Evolutionary conservation across 202 grass and related monocot species (phyloP), one percentile per base, ranked within the genome.

Genomic region (Tripidium arundinaceum): DNA sequence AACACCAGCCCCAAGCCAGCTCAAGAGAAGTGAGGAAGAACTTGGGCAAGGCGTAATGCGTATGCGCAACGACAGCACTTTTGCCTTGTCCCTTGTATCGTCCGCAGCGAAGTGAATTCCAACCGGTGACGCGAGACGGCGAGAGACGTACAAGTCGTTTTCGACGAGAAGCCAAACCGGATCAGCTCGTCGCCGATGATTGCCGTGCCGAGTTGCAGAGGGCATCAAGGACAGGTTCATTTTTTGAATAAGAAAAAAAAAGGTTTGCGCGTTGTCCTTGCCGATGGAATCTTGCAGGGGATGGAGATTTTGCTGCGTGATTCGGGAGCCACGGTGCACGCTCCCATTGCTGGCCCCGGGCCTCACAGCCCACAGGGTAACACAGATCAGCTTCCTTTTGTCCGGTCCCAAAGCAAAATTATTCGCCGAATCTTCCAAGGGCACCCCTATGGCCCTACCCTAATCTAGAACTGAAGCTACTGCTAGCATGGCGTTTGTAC

Each of bases 311-410:
- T 4, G 66, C 57, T 15, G 15, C 18, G 45, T 10, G 79, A 82
- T 87, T n/a, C 57, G 43, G 43, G 27, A 41, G 85, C 72, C 79
- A 87, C 73, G 73, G 8, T 5, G 65, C 65, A 43, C 24, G 19
- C 57, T 78, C n/a, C 57, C 72, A 65, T 86, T 77, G 78, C 62
- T n/a, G n/a, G n/a, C n/a, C n/a, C n/a, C n/a, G n/a, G n/a, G n/a
- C n/a, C n/a, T n/a, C n/a, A n/a, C n/a, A n/a, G n/a, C n/a, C n/a
- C n/a, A n/a, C n/a, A n/a, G n/a, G n/a, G n/a, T n/a, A n/a, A n/a
- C n/a, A n/a, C n/a, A n/a, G n/a, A n/a, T n/a, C n/a, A n/a, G n/a
- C n/a, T n/a, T n/a, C n/a, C n/a, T n/a, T n/a, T n/a, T n/a, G n/a
- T n/a, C n/a, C n/a, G n/a, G n/a, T n/a, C n/a, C n/a, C n/a, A n/a